Percentiles rank a stretch among this genome's conserved stretches.
These are phyloP conservation scores for Articulospora tetracladia DNA, from an alignment of 495 filamentous ascomycete species.

Conservation along the genomic window DNA sequence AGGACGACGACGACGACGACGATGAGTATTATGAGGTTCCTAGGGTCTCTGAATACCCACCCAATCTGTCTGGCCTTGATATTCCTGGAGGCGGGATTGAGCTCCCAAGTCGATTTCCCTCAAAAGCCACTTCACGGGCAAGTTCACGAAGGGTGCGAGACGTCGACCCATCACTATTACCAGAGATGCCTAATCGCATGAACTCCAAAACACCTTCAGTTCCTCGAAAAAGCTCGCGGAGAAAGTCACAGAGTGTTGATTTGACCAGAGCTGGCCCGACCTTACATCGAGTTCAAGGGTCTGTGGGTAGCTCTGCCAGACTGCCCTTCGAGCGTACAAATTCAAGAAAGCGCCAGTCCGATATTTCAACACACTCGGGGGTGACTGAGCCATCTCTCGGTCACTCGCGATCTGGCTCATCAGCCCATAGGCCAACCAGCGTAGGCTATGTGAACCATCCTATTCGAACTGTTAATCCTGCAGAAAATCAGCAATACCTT, in stretches of 20 bases:
- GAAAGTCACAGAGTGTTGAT: conserved; percentile 23
- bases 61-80: conserved; percentile 58
- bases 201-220: conserved; percentile 22
- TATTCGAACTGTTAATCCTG: conserved; percentile 35
- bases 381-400: conserved; percentile 20
- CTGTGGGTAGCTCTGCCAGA: conserved; percentile 37
- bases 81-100: conserved; percentile 55
- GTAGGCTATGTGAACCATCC: conserved; percentile 72
- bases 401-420: conserved; percentile 2
- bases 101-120: conserved; percentile 59
- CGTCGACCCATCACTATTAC: conserved; percentile 25
- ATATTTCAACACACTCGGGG: conserved; percentile 43
- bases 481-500: conserved; percentile 31
- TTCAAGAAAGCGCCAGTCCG: conserved; percentile 47
- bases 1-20: conserved; percentile 33
- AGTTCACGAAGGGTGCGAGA: conserved; percentile 18
- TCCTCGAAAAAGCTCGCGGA: conserved; percentile 23
- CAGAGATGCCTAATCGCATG: conserved; percentile 31
- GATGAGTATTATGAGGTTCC: conserved; percentile 36
- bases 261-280: conserved; percentile 13
- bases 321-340: conserved; percentile 59
- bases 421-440: conserved; percentile 55
- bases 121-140: conserved; percentile 45
- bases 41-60: conserved; percentile 47
- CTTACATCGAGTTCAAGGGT: conserved; percentile 27